Conservation (phyloP, 129 eudicot species). For the Lactuca sativa region DNA sequence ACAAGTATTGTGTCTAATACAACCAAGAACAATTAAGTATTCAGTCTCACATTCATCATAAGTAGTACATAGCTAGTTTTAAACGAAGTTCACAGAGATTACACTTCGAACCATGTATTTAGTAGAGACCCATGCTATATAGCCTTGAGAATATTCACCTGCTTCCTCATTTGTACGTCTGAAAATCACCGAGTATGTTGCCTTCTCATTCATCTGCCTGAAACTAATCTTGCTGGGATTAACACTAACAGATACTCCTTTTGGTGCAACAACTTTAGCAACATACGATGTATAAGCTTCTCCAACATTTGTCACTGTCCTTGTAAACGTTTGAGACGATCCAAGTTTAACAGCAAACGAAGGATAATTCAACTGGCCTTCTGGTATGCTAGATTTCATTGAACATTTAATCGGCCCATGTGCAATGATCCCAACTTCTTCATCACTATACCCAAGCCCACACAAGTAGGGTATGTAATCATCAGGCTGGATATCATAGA, state of each 20-base stretch:
- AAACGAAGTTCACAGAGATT: conserved; percentile 22
- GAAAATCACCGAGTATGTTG: conserved; percentile 30
- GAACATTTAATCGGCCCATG: conserved; percentile 25
- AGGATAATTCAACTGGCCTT: conserved; percentile 22
- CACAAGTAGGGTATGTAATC: conserved; percentile 32
- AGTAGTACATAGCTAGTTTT: background rate
- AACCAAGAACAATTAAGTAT: too few species aligned
- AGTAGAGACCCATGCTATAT: conserved; percentile 30
- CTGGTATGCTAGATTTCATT: conserved; percentile 11
- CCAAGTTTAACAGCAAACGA: conserved; percentile 24
- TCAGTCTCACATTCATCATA: background rate
- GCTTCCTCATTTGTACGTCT: background rate
- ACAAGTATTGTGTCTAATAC: background rate
- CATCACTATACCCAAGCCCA: conserved; percentile 29
- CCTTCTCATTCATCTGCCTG: conserved; percentile 28
- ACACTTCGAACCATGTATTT: conserved; percentile 29
- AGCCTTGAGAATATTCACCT: conserved; percentile 32
- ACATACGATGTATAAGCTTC: conserved; percentile 21
- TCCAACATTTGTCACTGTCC: conserved; percentile 43
- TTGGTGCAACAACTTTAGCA: conserved; percentile 30
- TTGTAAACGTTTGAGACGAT: conserved; percentile 37
- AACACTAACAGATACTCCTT: conserved; percentile 36
- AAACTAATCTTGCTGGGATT: conserved; percentile 31
- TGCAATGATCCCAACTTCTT: conserved; percentile 24
- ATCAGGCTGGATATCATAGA: conserved; percentile 32